Evolutionary conservation across 2,329 filamentous ascomycete species (phyloP).

Genomic region (Chaetomium olivaceum): DNA sequence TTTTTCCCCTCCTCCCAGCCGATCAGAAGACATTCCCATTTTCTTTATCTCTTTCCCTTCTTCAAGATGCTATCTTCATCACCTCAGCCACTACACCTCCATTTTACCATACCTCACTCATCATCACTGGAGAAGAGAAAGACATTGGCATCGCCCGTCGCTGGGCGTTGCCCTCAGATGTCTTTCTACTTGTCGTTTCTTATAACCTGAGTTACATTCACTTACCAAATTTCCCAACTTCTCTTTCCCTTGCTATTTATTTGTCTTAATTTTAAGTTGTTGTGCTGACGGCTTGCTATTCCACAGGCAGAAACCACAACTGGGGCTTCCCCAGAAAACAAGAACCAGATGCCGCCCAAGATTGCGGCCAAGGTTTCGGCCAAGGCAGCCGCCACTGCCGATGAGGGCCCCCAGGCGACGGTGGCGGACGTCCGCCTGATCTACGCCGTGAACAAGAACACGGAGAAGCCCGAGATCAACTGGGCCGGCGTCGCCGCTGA

Average conservation of each 20-base stretch:
- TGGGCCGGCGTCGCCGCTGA: conserved; percentile 49
- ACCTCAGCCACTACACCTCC: neutral
- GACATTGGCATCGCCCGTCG: neutral
- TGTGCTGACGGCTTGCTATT: neutral
- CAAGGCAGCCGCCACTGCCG: neutral
- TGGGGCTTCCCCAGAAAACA: neutral
- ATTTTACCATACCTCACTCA: neutral
- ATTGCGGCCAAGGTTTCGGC: conserved; percentile 4
- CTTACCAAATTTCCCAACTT: neutral
- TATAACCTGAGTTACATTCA: neutral
- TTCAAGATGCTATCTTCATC: neutral
- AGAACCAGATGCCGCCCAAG: conserved; percentile 14
- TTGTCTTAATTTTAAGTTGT: neutral
- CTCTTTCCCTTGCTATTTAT: neutral
- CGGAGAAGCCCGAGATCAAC: conserved; percentile 48
- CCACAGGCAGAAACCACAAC: neutral
- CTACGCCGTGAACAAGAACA: conserved; percentile 47
- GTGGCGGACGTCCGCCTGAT: conserved; percentile 40
- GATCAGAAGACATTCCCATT: neutral
- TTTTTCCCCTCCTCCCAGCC: neutral
- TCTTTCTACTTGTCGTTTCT: neutral
- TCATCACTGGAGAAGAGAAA: neutral
- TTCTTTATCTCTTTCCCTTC: neutral
- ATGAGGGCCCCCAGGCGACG: conserved; percentile 39
- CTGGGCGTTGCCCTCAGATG: neutral